These are phyloP conservation scores for Didymella glomerata DNA, from an alignment of 2,329 filamentous ascomycete genomes.

Conservation along the genomic window DNA sequence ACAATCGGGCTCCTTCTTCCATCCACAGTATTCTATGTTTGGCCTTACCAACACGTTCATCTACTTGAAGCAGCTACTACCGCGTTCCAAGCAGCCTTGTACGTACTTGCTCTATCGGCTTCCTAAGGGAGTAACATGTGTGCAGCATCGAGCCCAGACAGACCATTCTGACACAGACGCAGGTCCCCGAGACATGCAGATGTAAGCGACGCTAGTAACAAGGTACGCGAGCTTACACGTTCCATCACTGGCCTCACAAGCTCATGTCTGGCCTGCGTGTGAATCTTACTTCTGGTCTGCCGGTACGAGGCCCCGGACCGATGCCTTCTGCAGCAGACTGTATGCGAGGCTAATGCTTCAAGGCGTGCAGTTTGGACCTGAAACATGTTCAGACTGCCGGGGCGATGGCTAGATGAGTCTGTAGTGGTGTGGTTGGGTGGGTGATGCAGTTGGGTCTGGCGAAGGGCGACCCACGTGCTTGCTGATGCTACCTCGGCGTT, in stretches of 20 bases:
- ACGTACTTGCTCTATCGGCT: neutral
- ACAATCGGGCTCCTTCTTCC: no score
- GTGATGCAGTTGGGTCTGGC: no score
- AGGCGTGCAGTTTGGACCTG: neutral
- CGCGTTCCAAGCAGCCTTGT: no score
- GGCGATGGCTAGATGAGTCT: no score
- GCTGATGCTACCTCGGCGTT: no score
- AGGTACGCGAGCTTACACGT: neutral
- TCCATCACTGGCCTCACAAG: no score
- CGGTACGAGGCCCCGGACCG: slow-evolving; percentile 14
- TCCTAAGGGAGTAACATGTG: neutral
- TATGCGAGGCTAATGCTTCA: slow-evolving; percentile 5
- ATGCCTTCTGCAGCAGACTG: no score
- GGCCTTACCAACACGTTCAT: neutral
- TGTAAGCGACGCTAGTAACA: slow-evolving; percentile 6
- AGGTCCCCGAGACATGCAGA: slow-evolving; percentile 14
- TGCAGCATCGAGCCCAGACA: neutral
- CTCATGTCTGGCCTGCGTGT: no score
- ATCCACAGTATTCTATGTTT: no score
- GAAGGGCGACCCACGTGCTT: no score
- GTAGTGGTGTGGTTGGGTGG: no score
- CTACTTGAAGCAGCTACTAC: neutral
- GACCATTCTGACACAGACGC: neutral
- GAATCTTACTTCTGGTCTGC: slow-evolving; percentile 2
- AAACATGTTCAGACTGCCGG: neutral